phyloP scores from a whole-genome alignment of 257 asterid genomes.

The Dorcoceras hygrometricum region DNA sequence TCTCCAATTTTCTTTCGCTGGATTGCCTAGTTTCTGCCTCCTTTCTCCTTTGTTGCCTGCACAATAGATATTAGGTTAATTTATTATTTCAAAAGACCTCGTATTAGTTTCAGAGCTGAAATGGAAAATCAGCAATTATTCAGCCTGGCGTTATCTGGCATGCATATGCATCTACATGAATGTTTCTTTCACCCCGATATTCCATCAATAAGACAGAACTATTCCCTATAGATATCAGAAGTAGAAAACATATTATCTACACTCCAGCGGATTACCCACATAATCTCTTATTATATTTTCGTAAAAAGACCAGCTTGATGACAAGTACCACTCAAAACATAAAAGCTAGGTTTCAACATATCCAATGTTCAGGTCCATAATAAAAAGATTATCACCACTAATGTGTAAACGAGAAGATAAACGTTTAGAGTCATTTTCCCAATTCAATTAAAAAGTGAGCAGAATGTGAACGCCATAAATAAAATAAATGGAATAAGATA shows the following conservation, averaged over 20 bases:
- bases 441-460: conserved; percentile 7
- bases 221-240: not conserved
- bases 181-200: not conserved
- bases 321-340: not conserved
- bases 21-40: conserved; percentile 59
- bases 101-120: not conserved
- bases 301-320: not conserved
- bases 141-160: not conserved
- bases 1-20: conserved; percentile 45
- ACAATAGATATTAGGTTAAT: conserved; percentile 15
- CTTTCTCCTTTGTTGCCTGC: conserved; percentile 58
- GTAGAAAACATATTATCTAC: not conserved
- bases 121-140: not conserved
- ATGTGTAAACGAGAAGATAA: not conserved
- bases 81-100: conserved; percentile 13
- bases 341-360: not conserved
- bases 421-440: not conserved
- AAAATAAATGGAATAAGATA: not conserved
- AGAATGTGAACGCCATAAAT: not conserved
- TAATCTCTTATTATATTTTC: too few relatives aligned
- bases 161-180: not conserved
- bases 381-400: not conserved
- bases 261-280: not conserved
- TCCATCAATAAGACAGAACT: not conserved
- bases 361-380: not conserved